Conservation (phyloP, 805 yeast genomes). For the Candida takata region DNA sequence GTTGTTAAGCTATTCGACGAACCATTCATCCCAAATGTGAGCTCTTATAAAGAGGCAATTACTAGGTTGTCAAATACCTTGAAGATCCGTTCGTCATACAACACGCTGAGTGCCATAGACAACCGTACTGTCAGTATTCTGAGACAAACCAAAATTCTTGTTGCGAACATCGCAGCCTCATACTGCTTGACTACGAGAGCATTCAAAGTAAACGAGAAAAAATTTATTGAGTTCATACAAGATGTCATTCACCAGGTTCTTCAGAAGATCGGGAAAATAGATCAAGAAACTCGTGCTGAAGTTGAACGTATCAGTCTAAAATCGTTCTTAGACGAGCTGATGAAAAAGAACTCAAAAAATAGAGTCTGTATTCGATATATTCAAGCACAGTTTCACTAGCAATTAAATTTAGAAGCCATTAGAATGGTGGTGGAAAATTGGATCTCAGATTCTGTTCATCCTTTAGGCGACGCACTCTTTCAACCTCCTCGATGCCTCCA, state of each 20-base stretch:
- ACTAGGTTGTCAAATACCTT: conserved; percentile 18
- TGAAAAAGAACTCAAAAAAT: conserved; percentile 11
- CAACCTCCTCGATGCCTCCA: conserved; percentile 88
- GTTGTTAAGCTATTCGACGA: conserved; percentile 28
- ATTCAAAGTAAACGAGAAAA: neutral
- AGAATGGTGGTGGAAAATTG: conserved; percentile 29
- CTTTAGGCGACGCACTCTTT: conserved; percentile 55
- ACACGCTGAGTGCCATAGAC: conserved; percentile 21
- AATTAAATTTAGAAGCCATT: neutral
- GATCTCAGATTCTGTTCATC: conserved; percentile 66
- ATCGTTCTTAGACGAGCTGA: conserved; percentile 11
- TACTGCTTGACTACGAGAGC: conserved; percentile 7
- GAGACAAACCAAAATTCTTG: conserved; percentile 15
- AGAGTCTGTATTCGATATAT: conserved; percentile 5
- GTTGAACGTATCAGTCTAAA: conserved; percentile 2
- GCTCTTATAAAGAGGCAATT: conserved; percentile 10
- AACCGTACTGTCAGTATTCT: conserved; percentile 17
- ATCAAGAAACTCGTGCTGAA: neutral
- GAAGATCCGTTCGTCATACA: conserved; percentile 27
- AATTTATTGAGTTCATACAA: conserved; percentile 7
- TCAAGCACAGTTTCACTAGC: neutral
- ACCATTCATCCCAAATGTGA: conserved; percentile 10
- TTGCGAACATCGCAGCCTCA: conserved; percentile 17
- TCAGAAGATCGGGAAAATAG: neutral
- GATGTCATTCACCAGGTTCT: conserved; percentile 4